These are phyloP conservation scores for Nemania bipapillata DNA, from an alignment of 2,329 filamentous ascomycete species.

Conservation along the genomic window DNA sequence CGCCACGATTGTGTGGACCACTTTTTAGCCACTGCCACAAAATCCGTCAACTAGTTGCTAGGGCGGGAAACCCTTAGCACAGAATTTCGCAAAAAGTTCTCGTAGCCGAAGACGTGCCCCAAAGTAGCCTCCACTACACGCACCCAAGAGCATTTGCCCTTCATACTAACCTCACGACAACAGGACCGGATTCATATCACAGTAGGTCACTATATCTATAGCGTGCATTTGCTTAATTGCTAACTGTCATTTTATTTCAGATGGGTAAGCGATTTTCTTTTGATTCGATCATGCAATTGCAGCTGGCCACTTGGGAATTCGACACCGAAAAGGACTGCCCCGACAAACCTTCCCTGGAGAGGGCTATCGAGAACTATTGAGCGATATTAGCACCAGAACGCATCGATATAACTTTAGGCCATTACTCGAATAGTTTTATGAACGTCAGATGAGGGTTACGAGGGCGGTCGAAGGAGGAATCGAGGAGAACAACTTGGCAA, in stretches of 20 bases:
- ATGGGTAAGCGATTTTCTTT: conserved; percentile 49
- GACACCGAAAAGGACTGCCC: conserved; percentile 13
- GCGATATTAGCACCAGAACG: not conserved
- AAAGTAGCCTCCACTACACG: conserved; percentile 44
- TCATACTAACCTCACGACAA: conserved; percentile 54
- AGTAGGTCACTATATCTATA: conserved; percentile 56
- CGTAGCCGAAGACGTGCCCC: conserved; percentile 45
- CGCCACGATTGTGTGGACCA: conserved; percentile 30
- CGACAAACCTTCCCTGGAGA: conserved; percentile 5
- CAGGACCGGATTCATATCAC: conserved; percentile 59
- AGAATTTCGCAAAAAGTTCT: conserved; percentile 48
- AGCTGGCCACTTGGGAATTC: conserved; percentile 12
- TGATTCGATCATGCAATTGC: conserved; percentile 39
- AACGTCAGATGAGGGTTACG: not conserved
- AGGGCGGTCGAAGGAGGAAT: not conserved
- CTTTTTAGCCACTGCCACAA: conserved; percentile 40
- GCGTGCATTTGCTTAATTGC: conserved; percentile 23
- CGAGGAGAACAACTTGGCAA: not conserved
- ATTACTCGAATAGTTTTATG: too few species aligned
- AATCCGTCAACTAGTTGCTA: conserved; percentile 38
- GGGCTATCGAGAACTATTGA: not conserved
- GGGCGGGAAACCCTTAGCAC: conserved; percentile 52
- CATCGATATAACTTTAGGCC: not conserved
- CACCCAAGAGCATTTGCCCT: conserved; percentile 43
- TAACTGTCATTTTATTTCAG: conserved; percentile 44